Evolutionary conservation across 306 rosid species (phyloP).

Genomic region (Pyrus betulifolia): DNA sequence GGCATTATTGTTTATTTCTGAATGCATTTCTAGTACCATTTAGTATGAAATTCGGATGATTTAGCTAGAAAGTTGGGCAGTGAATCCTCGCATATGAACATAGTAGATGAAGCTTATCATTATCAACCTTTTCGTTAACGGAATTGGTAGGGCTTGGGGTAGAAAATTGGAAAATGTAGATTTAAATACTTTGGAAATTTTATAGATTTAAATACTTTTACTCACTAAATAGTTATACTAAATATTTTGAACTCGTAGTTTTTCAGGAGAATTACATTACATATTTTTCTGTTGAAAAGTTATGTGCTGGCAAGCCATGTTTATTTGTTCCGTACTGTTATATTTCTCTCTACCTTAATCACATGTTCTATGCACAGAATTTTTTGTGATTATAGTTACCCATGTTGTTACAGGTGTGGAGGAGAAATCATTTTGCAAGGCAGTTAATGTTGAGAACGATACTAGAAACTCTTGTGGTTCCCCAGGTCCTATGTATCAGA

Average conservation of each 20-base stretch:
- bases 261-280: neutral
- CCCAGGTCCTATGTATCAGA: conserved; percentile 39
- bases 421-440: conserved; percentile 60
- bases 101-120: neutral
- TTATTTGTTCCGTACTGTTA: neutral
- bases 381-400: neutral
- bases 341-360: neutral
- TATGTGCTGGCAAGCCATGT: neutral
- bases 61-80: neutral
- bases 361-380: neutral
- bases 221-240: neutral
- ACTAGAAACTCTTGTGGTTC: conserved; percentile 43
- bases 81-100: neutral
- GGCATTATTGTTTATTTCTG: neutral
- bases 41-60: neutral
- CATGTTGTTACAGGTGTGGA: conserved; percentile 54
- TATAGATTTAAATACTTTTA: neutral
- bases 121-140: neutral
- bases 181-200: neutral
- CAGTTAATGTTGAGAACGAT: conserved; percentile 43
- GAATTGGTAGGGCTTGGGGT: neutral
- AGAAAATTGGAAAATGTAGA: neutral
- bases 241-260: neutral
- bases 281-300: neutral
- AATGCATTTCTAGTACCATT: neutral